Base-by-base conservation (phyloP, 2,329 filamentous ascomycete genomes). In the Pyrenophora graminea region DNA sequence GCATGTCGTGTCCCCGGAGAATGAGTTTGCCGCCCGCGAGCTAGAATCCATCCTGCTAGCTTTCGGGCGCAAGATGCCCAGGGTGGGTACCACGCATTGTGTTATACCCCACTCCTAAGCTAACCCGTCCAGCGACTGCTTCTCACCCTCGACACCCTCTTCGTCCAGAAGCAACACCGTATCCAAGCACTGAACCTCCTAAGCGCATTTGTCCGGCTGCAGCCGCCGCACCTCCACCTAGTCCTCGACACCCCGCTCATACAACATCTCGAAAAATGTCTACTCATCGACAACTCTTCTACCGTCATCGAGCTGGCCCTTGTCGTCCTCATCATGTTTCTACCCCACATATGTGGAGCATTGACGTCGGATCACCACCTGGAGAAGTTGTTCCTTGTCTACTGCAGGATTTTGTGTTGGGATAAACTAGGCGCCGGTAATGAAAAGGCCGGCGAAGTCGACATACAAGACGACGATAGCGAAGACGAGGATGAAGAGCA, bases 401-500 rank as follows among this genome's bases (percentile, higher is more conserved):
- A 94, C 69, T 88, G 87, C 47, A 81, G 90, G 41, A 74, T 93
- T 38, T 75, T 94, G 0, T 94, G 92, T 66, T 94, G 90, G 89
- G 87, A 91, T 60, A 79, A 78, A 53, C 76, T 80, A 54, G 77
- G 72, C 3, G 61, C 62, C 13, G 48, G 54, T 12, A 60, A 66
- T 18, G 55, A 54, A 3, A 31, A 50, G 36, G 25, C 33, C 30
- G 18, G 15, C 30, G 51, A 55, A 2, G 44, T 53, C 8, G 31
- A 59, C 2, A 42, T 25, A 3, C 48, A 63, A 8, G 53, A 63
- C 8, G 51, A 70, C 6, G 69, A 76, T 1, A 71, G 73, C 12
- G 52, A 56, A 9, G 55, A 56, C 2, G 74, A 79, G n/a, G 75
- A 79, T 12, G 75, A 51, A 7, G 55, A 59, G 15, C 55, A 64